These are phyloP conservation scores for Neurospora sp. DNA, from an alignment of 495 filamentous ascomycete species.

Conservation along the genomic window DNA sequence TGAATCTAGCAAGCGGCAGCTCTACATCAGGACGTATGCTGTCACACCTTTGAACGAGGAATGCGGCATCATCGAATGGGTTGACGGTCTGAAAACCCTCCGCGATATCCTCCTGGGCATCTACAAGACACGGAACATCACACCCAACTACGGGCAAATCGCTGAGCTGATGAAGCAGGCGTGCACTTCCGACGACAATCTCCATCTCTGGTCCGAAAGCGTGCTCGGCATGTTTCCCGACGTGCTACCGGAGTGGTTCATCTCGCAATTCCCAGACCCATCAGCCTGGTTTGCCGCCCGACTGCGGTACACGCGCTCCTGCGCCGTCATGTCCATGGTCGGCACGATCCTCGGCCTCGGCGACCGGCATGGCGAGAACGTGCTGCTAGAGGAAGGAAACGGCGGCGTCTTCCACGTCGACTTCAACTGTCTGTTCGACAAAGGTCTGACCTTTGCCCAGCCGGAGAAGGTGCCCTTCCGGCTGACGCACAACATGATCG, in stretches of 20 bases:
- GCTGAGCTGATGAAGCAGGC: conserved; percentile 39
- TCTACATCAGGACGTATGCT: conserved; percentile 90
- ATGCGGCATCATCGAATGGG: conserved; percentile 96
- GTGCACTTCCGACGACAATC: conserved; percentile 30
- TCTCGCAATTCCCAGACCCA: conserved; percentile 87
- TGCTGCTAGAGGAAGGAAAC: conserved; percentile 87
- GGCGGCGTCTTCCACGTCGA: conserved; percentile 95
- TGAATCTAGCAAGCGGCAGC: conserved; percentile 69
- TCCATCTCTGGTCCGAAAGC: conserved; percentile 56
- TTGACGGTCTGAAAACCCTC: conserved; percentile 88
- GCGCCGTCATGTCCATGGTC: conserved; percentile 96
- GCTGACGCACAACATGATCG: conserved; percentile 94
- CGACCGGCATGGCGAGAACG: conserved; percentile 97
- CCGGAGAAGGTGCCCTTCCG: conserved; percentile 96
- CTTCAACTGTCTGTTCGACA: conserved; percentile 99
- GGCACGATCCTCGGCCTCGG: conserved; percentile 90
- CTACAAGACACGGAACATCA: conserved; percentile 60
- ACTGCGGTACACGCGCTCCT: conserved; percentile 83
- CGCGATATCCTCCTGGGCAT: conserved; percentile 78
- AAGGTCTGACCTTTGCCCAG: conserved; percentile 90
- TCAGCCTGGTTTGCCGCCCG: conserved; percentile 84
- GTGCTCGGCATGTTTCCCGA: conserved; percentile 61
- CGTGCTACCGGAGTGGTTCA: conserved; percentile 88
- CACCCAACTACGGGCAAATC: conserved; percentile 38
- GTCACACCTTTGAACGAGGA: conserved; percentile 97